Conservation (phyloP, 129 eudicot genomes). For the Centella asiatica region DNA sequence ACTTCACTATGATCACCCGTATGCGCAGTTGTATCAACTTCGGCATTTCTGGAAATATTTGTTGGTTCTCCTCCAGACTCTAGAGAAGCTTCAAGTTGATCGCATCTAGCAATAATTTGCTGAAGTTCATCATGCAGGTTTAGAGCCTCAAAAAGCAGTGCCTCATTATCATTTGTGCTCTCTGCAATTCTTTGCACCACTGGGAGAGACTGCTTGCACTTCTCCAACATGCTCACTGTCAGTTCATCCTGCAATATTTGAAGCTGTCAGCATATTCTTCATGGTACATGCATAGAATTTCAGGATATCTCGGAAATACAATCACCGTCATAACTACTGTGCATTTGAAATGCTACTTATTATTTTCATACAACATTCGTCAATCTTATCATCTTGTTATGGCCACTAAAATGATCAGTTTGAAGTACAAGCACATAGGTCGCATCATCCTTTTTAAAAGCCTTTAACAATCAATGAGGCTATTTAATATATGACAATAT, state of each 20-base stretch:
- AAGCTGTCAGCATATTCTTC: too few relatives aligned
- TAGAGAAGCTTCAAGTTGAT: conserved; percentile 32
- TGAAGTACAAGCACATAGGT: neutral
- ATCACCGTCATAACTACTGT: neutral
- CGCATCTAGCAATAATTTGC: conserved; percentile 52
- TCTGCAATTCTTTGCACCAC: conserved; percentile 74
- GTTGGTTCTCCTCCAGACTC: conserved; percentile 14
- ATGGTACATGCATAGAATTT: neutral
- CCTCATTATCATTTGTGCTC: conserved; percentile 67
- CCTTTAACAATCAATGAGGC: too few relatives aligned
- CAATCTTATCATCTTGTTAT: neutral
- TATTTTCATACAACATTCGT: neutral
- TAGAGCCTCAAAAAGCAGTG: conserved; percentile 79
- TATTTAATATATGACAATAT: too few relatives aligned
- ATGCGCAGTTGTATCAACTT: neutral
- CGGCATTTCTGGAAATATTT: neutral
- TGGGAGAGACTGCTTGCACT: conserved; percentile 75
- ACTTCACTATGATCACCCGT: neutral
- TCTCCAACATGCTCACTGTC: conserved; percentile 70
- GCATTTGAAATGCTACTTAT: neutral
- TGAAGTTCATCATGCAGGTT: conserved; percentile 81
- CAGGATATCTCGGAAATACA: neutral
- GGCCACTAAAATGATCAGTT: neutral
- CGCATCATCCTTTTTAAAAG: neutral
- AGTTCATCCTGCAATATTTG: conserved; percentile 87